A percentile compares a stretch with the other conserved stretches of the same genome.
Evolutionary conservation across 768 basidiomycete genomes (phyloP).

Genomic region (Neoboletus subvelutipes): DNA sequence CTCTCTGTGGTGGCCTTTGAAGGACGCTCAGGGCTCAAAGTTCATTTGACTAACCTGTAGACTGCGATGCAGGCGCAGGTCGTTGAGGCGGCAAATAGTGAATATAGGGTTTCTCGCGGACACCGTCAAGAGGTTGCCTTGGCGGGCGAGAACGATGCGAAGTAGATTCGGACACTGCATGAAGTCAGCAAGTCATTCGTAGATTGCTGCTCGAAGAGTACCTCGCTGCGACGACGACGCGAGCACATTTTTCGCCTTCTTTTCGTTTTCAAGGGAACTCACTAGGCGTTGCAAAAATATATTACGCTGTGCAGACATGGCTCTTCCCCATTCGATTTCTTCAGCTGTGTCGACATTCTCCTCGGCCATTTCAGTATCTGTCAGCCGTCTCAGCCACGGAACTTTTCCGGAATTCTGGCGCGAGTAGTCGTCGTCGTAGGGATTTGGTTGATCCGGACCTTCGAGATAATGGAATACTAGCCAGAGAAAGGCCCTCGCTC

Average conservation of each 20-base stretch:
- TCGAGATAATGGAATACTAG: conserved; percentile 82
- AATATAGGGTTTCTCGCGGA: conserved; percentile 34
- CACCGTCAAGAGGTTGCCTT: conserved; percentile 24
- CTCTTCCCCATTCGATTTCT: conserved; percentile 74
- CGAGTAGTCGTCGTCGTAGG: conserved; percentile 71
- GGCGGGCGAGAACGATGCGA: conserved; percentile 28
- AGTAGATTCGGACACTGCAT: conserved; percentile 23
- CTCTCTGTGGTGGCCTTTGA: conserved; percentile 20
- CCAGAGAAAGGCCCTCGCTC: conserved; percentile 82
- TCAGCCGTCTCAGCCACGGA: conserved; percentile 57
- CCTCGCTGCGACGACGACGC: conserved; percentile 33
- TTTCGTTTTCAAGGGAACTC: conserved; percentile 50
- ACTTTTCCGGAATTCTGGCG: conserved; percentile 57
- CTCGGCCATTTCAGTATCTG: conserved; percentile 48
- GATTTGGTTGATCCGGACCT: conserved; percentile 58
- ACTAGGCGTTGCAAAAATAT: conserved; percentile 71
- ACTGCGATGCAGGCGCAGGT: conserved; percentile 13
- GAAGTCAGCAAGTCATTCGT: conserved; percentile 11
- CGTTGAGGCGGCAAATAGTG: conserved; percentile 34
- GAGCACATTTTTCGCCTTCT: conserved; percentile 40
- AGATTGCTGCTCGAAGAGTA: conserved; percentile 4
- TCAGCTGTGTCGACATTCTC: conserved; percentile 81
- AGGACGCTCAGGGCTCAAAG: background rate
- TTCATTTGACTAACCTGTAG: conserved; percentile 21
- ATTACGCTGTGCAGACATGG: conserved; percentile 72